Percentiles rank a stretch among this genome's conserved stretches.
These are phyloP conservation scores for Aquilaria sinensis DNA, from an alignment of 345 rosid genomes.

Conservation along the genomic window DNA sequence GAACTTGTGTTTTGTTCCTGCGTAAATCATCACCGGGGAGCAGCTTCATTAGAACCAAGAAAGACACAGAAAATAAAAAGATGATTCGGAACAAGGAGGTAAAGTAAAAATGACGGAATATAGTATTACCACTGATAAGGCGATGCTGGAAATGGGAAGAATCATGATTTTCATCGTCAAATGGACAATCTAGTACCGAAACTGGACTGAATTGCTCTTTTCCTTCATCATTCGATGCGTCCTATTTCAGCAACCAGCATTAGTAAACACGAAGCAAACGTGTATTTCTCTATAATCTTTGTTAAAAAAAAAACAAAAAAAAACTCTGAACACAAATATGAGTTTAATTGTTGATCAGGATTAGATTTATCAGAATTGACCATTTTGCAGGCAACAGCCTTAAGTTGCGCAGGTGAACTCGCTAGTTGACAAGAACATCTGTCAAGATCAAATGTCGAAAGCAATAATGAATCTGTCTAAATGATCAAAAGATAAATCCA, in stretches of 20 bases:
- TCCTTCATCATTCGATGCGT: slow-evolving; percentile 47
- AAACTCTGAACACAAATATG: too few relatives aligned
- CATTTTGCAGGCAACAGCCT: not conserved
- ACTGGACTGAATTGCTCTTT: slow-evolving; percentile 85
- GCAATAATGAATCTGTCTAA: too few relatives aligned
- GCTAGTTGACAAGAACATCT: slow-evolving; percentile 19
- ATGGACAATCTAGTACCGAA: slow-evolving; percentile 73
- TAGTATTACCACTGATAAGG: slow-evolving; percentile 29
- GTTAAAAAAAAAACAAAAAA: too few relatives aligned
- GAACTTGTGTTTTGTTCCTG: slow-evolving; percentile 44
- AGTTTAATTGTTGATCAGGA: too few relatives aligned
- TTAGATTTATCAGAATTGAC: not conserved
- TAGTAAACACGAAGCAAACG: slow-evolving; percentile 1
- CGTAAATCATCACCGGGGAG: too few relatives aligned
- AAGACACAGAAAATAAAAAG: not conserved
- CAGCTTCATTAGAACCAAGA: too few relatives aligned
- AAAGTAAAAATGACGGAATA: not conserved
- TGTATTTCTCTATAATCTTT: not conserved
- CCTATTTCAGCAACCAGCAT: slow-evolving; percentile 20
- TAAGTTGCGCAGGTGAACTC: slow-evolving; percentile 17
- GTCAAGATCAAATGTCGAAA: too few relatives aligned
- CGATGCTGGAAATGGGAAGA: slow-evolving; percentile 29
- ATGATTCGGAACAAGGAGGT: not conserved
- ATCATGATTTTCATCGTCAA: slow-evolving; percentile 38
- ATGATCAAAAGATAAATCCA: too few relatives aligned